phyloP scores from a whole-genome alignment of 2,329 filamentous ascomycete genomes.

The Aotearoamyces nothofagi region DNA sequence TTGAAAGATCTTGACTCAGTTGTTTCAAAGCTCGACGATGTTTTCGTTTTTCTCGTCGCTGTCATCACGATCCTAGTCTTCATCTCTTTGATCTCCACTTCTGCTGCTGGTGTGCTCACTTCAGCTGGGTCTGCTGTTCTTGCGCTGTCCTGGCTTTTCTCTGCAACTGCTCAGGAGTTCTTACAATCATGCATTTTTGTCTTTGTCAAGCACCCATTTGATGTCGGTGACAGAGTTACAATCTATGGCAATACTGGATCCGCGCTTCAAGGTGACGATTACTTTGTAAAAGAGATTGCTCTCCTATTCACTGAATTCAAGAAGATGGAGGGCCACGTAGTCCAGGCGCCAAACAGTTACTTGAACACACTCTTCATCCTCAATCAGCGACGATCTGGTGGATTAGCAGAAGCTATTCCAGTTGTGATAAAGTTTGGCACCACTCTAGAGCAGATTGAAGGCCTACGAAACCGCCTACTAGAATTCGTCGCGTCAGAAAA shows the following conservation, averaged over 20 bases:
- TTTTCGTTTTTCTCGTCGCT: constrained; percentile 75
- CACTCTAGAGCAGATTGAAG: constrained; percentile 66
- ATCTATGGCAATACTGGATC: constrained; percentile 82
- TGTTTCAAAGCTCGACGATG: constrained; percentile 74
- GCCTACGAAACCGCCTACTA: constrained; percentile 63
- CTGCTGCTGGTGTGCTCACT: constrained; percentile 79
- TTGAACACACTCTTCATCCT: constrained; percentile 89
- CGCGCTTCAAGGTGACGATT: constrained; percentile 71
- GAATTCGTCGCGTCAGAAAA: constrained; percentile 77
- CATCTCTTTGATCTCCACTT: constrained; percentile 76
- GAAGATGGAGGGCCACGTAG: constrained; percentile 94
- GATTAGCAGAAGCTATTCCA: constrained; percentile 71
- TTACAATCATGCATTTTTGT: constrained; percentile 89
- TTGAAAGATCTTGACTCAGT: constrained; percentile 92
- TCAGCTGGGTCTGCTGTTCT: constrained; percentile 80
- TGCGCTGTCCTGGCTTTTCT: constrained; percentile 83
- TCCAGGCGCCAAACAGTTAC: constrained; percentile 89
- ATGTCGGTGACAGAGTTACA: constrained; percentile 84
- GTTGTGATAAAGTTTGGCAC: constrained; percentile 84
- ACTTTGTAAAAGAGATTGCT: constrained; percentile 90
- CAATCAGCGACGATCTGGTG: constrained; percentile 82
- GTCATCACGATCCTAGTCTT: constrained; percentile 76
- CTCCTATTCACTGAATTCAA: constrained; percentile 94
- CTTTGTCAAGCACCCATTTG: constrained; percentile 94
- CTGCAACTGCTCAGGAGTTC: constrained; percentile 86